These are phyloP conservation scores for Botrytis pseudocinerea DNA, from an alignment of 2,329 filamentous ascomycete genomes.

Conservation along the genomic window DNA sequence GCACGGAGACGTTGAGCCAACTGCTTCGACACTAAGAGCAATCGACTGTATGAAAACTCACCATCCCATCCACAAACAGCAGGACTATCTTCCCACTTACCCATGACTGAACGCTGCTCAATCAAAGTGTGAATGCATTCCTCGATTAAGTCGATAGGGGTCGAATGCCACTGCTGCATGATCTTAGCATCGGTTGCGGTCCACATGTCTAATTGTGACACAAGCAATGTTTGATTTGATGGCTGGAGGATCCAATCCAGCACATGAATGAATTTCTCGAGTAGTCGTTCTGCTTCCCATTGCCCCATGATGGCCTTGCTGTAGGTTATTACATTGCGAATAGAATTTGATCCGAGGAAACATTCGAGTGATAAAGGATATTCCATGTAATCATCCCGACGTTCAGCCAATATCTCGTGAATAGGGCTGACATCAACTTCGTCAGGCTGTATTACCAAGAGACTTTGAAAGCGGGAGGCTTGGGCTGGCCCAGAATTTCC, in stretches of 20 bases:
- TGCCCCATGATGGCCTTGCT: not conserved
- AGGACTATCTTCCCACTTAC: not conserved
- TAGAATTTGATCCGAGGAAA: not conserved
- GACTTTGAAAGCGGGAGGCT: not conserved
- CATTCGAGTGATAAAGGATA: not conserved
- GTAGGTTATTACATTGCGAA: not conserved
- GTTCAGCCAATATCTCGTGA: not conserved
- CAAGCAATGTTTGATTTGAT: not conserved
- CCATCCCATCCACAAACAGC: not conserved
- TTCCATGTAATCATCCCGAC: not conserved
- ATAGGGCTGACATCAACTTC: not conserved
- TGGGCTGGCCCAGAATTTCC: not conserved
- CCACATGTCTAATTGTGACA: not conserved
- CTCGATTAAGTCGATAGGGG: not conserved
- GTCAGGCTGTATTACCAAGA: not conserved
- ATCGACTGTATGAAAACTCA: not conserved
- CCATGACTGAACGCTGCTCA: not conserved
- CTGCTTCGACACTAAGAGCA: not conserved
- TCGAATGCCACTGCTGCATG: not conserved
- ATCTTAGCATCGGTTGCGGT: not conserved
- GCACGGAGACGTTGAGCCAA: not conserved
- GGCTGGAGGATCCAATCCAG: not conserved
- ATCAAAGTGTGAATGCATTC: not conserved
- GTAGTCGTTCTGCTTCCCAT: not conserved
- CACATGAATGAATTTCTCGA: not conserved